These are phyloP conservation scores for Scedosporium dehoogii DNA, from an alignment of 2,329 filamentous ascomycete species.

Conservation along the genomic window DNA sequence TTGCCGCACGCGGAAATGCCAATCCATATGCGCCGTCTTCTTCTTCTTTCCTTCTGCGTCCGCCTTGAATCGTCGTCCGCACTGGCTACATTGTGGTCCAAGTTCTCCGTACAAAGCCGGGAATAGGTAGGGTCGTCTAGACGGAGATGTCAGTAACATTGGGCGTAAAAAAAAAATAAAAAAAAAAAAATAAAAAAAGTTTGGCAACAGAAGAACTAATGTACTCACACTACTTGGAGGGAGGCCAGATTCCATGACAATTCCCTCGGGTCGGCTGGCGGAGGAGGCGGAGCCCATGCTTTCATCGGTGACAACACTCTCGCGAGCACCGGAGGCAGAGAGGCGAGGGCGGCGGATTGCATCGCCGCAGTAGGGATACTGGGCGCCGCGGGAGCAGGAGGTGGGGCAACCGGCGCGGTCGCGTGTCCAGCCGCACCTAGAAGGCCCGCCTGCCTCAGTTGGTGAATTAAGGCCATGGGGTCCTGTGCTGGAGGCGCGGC, in stretches of 20 bases:
- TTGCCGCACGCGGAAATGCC: constrained; percentile 93
- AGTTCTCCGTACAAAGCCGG: constrained; percentile 68
- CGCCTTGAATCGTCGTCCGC: constrained; percentile 74
- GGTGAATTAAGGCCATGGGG: constrained; percentile 54
- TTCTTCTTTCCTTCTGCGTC: constrained; percentile 70
- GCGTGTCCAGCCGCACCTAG: constrained; percentile 36
- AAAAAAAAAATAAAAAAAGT: neutral
- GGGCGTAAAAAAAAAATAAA: neutral
- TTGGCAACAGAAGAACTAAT: neutral
- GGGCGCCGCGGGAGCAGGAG: constrained; percentile 18
- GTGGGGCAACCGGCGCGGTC: constrained; percentile 21
- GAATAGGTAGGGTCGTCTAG: constrained; percentile 52
- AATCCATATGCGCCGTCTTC: constrained; percentile 91
- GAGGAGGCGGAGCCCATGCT: constrained; percentile 10
- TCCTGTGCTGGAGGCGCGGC: constrained; percentile 28
- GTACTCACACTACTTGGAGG: constrained; percentile 58
- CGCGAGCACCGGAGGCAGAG: constrained; percentile 20
- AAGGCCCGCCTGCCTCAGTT: constrained; percentile 59
- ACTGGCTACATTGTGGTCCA: constrained; percentile 82
- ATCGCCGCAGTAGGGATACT: constrained; percentile 10
- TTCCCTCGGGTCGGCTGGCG: constrained; percentile 11
- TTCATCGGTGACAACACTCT: constrained; percentile 22
- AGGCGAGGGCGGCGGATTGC: constrained; percentile 19
- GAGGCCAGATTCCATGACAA: constrained; percentile 52
- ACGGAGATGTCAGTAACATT: neutral